Base-by-base conservation (phyloP, 495 filamentous ascomycete genomes). In the Tuber microsphaerosporum region DNA sequence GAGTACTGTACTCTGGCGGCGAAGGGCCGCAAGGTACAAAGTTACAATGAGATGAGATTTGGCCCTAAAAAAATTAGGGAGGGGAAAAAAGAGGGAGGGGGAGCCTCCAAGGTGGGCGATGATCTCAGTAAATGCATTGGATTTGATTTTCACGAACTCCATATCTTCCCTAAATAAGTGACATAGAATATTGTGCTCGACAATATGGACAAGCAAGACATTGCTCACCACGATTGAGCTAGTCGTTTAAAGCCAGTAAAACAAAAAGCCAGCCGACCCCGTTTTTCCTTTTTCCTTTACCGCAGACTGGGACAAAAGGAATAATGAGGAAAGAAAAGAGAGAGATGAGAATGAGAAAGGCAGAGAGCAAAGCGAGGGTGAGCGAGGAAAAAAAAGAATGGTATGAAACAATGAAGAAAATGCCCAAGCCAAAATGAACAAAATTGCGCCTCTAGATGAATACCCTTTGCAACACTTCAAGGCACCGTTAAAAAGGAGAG, bases 231-330 rank as follows among this genome's bases (percentile, higher is more conserved):
- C 26, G 26, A 65, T 26, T 65, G 56, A 65, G 26, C 56, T 31
- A 34, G 56, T 19, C 56, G 26, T 65, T 65, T 65, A 34, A 31
- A 65, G 16, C 56, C 26, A 65, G 56, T 65, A 65, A 65, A 65
- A 65, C 26, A 65, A 65, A 65, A 65, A 65, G 56, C 56, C 56
- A 34, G 56, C 56, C 56, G 14, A 65, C 26, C 56, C 56, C 56
- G 26, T 31, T 65, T 65, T 65, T 17, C 26, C 56, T 34, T 65
- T 65, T 65, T 7, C 56, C 26, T 65, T 65, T 65, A 65, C 56
- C 56, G 26, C 5, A 34, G 56, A 65, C 26, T 34, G 26, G 34
- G 56, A 65, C 56, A 34, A 65, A 65, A 17, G 56, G 56, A 34
- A 65, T 65, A 65, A 17, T 65, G 26, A 16, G 6, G 56, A 65